Evolutionary conservation across 352 stramenopile genomes (phyloP).

Genomic region (Lagenidium giganteum): DNA sequence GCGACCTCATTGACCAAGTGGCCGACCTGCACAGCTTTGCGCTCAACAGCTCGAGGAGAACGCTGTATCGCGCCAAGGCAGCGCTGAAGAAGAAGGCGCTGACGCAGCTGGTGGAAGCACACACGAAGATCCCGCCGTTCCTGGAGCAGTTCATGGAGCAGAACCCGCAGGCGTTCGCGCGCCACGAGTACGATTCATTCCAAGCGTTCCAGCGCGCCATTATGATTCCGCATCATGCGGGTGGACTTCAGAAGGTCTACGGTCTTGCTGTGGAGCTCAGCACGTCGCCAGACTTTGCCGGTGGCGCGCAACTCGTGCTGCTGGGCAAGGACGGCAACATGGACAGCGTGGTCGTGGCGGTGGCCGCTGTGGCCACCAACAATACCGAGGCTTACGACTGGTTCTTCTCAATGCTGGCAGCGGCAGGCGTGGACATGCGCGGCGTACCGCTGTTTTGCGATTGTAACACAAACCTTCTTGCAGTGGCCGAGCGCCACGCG

Average conservation of each 20-base stretch:
- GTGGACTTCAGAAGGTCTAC: constrained; percentile 58
- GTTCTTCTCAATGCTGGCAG: constrained; percentile 36
- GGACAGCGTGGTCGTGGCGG: constrained; percentile 33
- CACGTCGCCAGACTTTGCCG: too few species aligned
- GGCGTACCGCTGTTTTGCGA: constrained; percentile 35
- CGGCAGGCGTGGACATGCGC: constrained; percentile 31
- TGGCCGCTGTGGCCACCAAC: constrained; percentile 25
- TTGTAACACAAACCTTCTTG: constrained; percentile 27
- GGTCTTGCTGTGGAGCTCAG: too few species aligned
- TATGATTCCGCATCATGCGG: constrained; percentile 29
- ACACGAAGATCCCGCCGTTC: constrained; percentile 36
- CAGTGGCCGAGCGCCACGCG: constrained; percentile 26
- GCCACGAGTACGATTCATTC: constrained; percentile 25
- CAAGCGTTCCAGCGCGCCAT: constrained; percentile 32
- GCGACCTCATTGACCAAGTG: constrained; percentile 32
- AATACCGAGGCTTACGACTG: constrained; percentile 40
- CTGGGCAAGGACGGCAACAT: constrained; percentile 53
- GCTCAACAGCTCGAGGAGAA: constrained; percentile 31
- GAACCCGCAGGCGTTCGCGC: constrained; percentile 29
- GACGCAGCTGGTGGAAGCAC: constrained; percentile 25
- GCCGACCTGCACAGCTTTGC: constrained; percentile 15
- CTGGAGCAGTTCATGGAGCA: constrained; percentile 29
- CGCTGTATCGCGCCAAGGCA: constrained; percentile 53
- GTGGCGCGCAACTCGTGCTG: constrained; percentile 37
- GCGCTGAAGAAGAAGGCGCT: constrained; percentile 27